Conservation (phyloP, 177 flowering plant species). For the Vitis hybrid region DNA sequence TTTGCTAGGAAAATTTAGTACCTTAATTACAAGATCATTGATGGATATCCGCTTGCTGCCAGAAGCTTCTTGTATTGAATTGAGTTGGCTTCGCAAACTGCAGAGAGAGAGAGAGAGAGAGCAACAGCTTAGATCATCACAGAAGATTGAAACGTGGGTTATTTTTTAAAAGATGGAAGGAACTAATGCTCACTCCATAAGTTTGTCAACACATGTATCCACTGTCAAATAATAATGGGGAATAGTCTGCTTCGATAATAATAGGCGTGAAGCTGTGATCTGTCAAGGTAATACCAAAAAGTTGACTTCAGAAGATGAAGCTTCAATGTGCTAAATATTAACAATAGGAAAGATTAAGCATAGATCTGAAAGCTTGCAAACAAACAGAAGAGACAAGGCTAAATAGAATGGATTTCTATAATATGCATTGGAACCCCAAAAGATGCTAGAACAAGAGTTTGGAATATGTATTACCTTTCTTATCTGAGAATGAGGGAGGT, state of each 20-base stretch:
- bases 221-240: slow-evolving; percentile 95
- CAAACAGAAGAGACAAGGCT: background rate
- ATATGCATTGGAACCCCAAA: background rate
- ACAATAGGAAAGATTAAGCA: background rate
- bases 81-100: slow-evolving; percentile 77
- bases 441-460: background rate
- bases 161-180: background rate
- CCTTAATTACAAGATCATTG: slow-evolving; percentile 98
- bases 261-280: slow-evolving; percentile 86
- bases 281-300: slow-evolving; percentile 26
- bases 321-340: background rate
- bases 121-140: background rate
- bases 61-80: slow-evolving; percentile 83
- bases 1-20: slow-evolving; percentile 15
- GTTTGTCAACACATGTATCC: slow-evolving; percentile 86
- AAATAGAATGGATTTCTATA: background rate
- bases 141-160: background rate
- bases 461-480: slow-evolving; percentile 60
- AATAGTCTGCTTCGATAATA: slow-evolving; percentile 94
- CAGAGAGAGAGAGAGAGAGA: background rate
- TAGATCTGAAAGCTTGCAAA: background rate
- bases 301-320: background rate
- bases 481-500: slow-evolving; percentile 84
- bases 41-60: slow-evolving; percentile 88
- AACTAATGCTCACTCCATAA: slow-evolving; percentile 67